Evolutionary conservation across 306 rosid species (phyloP).

Genomic region (Lathyrus aphaca): DNA sequence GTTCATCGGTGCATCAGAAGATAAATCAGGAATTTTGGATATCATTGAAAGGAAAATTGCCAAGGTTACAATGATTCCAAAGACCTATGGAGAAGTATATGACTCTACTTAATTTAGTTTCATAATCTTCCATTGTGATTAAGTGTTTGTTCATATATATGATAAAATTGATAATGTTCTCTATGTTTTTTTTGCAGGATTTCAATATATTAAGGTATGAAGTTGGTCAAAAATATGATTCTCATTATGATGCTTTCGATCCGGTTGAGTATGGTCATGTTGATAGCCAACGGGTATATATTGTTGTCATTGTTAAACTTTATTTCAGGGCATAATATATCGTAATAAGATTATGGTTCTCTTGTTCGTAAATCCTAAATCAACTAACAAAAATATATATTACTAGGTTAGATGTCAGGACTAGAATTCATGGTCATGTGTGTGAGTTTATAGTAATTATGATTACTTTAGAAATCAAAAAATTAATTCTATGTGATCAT

Average conservation of each 20-base stretch:
- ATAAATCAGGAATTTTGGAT: slow-evolving; percentile 51
- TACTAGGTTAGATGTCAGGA: no score
- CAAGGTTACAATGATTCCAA: slow-evolving; percentile 60
- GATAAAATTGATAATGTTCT: slow-evolving; percentile 31
- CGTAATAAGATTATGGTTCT: no score
- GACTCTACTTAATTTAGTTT: neutral
- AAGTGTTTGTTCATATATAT: slow-evolving; percentile 30
- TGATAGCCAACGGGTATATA: slow-evolving; percentile 62
- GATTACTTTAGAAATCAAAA: no score
- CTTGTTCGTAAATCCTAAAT: no score
- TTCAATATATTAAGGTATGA: slow-evolving; percentile 66
- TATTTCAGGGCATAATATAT: no score
- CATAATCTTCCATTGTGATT: slow-evolving; percentile 34
- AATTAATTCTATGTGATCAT: neutral
- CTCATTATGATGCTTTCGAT: slow-evolving; percentile 66
- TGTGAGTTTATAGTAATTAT: neutral
- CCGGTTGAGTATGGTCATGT: slow-evolving; percentile 56
- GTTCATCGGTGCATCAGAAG: slow-evolving; percentile 61
- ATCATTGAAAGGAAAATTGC: slow-evolving; percentile 64
- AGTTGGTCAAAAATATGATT: slow-evolving; percentile 67
- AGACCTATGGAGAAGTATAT: slow-evolving; percentile 58
- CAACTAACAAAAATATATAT: no score
- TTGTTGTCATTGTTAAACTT: no score
- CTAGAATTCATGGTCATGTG: no score
- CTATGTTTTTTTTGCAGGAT: slow-evolving; percentile 48